phyloP scores from a whole-genome alignment of 2,329 filamentous ascomycete genomes.

The Nannizzia gypsea region DNA sequence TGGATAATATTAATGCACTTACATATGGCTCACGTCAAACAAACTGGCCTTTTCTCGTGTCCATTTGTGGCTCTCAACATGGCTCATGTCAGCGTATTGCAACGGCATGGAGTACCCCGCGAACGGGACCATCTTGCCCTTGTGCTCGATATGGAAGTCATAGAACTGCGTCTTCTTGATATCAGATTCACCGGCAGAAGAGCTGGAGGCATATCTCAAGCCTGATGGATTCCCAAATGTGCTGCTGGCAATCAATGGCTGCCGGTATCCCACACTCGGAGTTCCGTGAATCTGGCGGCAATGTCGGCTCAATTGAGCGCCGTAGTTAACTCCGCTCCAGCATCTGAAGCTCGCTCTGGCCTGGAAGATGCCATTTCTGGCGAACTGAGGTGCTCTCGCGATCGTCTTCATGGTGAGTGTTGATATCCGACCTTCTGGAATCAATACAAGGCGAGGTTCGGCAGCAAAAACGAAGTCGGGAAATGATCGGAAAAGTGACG shows the following conservation, averaged over 20 bases:
- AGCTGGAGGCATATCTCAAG: constrained; percentile 26
- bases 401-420: background rate
- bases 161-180: constrained; percentile 56
- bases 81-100: constrained; percentile 65
- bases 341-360: background rate
- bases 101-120: constrained; percentile 88
- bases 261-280: constrained; percentile 22
- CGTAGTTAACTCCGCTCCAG: background rate
- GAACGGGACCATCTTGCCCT: constrained; percentile 94
- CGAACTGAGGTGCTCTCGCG: background rate
- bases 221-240: constrained; percentile 11
- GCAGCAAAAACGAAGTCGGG: background rate
- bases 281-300: background rate
- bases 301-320: background rate
- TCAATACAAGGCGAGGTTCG: background rate
- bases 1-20: constrained; percentile 27
- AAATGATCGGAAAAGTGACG: background rate
- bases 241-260: constrained; percentile 9
- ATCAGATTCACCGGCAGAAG: constrained; percentile 12
- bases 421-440: background rate
- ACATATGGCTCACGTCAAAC: constrained; percentile 97
- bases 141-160: constrained; percentile 62
- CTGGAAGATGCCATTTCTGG: background rate
- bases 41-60: constrained; percentile 78
- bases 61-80: constrained; percentile 78